A percentile compares a stretch with the other conserved stretches of the same genome.
Conservation (phyloP, 495 filamentous ascomycete genomes). For the Penicillium cataractarum region DNA sequence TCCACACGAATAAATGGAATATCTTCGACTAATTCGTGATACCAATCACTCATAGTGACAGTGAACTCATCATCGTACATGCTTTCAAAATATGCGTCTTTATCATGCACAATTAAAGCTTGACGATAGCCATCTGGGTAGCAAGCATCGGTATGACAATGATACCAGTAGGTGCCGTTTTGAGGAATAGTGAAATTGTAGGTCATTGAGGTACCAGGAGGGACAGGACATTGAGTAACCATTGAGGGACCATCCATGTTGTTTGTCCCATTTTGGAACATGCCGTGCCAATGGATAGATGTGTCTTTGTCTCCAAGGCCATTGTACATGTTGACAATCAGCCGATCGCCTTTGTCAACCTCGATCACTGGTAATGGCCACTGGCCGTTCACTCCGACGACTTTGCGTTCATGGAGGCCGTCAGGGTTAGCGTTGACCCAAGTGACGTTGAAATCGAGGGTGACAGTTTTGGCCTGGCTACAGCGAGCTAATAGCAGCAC, state of each 20-base stretch:
- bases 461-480: constrained; percentile 64
- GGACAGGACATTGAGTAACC: constrained; percentile 69
- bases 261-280: constrained; percentile 70
- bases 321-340: constrained; percentile 76
- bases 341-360: constrained; percentile 68
- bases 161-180: constrained; percentile 83
- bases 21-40: constrained; percentile 50
- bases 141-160: constrained; percentile 69
- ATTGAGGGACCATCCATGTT: constrained; percentile 76
- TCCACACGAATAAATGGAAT: constrained; percentile 52
- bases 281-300: constrained; percentile 78
- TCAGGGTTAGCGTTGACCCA: constrained; percentile 87
- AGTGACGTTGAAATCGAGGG: constrained; percentile 75
- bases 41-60: constrained; percentile 70
- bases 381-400: constrained; percentile 80
- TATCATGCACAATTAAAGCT: constrained; percentile 72
- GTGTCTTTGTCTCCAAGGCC: constrained; percentile 71
- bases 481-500: too few relatives aligned
- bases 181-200: constrained; percentile 82
- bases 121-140: constrained; percentile 79
- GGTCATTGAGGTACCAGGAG: constrained; percentile 64
- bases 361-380: constrained; percentile 75
- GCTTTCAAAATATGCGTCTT: constrained; percentile 58
- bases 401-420: constrained; percentile 62
- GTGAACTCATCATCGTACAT: constrained; percentile 69